phyloP scores from a whole-genome alignment of 1,139 yeast species.

The Zygoascus sp. region DNA sequence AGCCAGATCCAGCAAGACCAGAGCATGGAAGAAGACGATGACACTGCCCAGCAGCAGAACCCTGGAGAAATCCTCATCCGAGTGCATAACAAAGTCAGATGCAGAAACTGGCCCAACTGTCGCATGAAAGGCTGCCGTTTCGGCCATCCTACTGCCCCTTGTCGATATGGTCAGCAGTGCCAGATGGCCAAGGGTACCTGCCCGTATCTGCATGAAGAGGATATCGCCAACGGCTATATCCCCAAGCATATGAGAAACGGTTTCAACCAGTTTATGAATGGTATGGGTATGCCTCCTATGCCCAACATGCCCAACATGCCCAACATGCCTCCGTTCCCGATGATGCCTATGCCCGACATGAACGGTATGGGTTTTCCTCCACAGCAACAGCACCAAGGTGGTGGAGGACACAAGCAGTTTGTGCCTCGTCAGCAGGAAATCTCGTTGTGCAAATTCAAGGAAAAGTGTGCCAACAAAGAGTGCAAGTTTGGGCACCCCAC shows the following conservation, averaged over 20 bases:
- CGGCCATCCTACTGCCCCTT: conserved; percentile 74
- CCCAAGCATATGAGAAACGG: conserved; percentile 4
- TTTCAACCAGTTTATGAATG: not conserved
- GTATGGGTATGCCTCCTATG: conserved; percentile 6
- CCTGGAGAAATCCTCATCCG: conserved; percentile 15
- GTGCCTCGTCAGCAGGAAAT: conserved; percentile 15
- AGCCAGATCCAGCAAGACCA: conserved; percentile 9
- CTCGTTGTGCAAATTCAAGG: conserved; percentile 67
- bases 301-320: conserved; percentile 1
- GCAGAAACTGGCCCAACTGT: conserved; percentile 77
- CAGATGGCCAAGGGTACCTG: conserved; percentile 79
- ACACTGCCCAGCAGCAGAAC: not conserved
- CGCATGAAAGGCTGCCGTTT: conserved; percentile 57
- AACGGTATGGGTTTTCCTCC: conserved; percentile 1
- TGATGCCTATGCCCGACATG: conserved; percentile 5
- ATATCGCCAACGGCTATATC: conserved; percentile 5
- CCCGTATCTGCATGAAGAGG: conserved; percentile 65
- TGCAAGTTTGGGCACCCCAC: conserved; percentile 93
- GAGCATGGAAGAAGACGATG: conserved; percentile 15
- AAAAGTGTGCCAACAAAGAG: conserved; percentile 64
- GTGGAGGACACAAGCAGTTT: conserved; percentile 8
- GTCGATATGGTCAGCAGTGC: conserved; percentile 77
- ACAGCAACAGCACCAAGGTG: too few relatives aligned
- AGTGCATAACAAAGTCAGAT: conserved; percentile 41
- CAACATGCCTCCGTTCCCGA: too few relatives aligned